Base-by-base conservation (phyloP, 805 yeast species). In the Ogataea trehaloabstinens region DNA sequence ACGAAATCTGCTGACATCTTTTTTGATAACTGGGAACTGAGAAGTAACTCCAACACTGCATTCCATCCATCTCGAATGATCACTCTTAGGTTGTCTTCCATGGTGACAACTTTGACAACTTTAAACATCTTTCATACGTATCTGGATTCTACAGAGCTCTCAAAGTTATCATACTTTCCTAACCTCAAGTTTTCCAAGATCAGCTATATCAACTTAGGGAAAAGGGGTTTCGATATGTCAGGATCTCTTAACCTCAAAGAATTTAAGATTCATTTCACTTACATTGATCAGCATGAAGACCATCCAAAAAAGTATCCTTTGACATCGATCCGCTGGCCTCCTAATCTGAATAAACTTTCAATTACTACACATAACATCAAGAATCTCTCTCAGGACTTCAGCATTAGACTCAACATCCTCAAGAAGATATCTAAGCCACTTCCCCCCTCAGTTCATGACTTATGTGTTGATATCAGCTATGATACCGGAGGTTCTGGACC, bases 401-500 rank as follows among this genome's bases (percentile, higher is more conserved):
- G 57, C 34, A 46, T 57, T 30, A 46, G 62, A 34, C 40, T 57
- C 34, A 51, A 55, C 29, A 52, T 57, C 31, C 40, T 57, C 18
- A 44, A 43, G 28, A 57, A 53, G 34, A 47, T 57, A 28, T 46
- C 60, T 2, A 53, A 48, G 33, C 60, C 60, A 18, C 41, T 56
- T 24, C 62, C 62, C 4, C 45, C 45, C 11, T 55, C 62, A 13
- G 47, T 56, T 37, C 36, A 44, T 28, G 62, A 57, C 35, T 39
- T 57, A 33, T 56, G 61, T 28, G 46, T 57, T 38, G 62, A 57
- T 51, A 56, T 57, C 13, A 50, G 56, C 40, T 57, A 53, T 39
- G 62, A 57, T 40, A 56, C 62, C 12, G 62, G 61, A 4, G 60
- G 60, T 10, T 52, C 60, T 1, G 60, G 58, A 11, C 58, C 60